Evolutionary conservation across 345 rosid genomes (phyloP), one percentile per base, ranked within the genome.

Genomic region (Salix koriyanagi): DNA sequence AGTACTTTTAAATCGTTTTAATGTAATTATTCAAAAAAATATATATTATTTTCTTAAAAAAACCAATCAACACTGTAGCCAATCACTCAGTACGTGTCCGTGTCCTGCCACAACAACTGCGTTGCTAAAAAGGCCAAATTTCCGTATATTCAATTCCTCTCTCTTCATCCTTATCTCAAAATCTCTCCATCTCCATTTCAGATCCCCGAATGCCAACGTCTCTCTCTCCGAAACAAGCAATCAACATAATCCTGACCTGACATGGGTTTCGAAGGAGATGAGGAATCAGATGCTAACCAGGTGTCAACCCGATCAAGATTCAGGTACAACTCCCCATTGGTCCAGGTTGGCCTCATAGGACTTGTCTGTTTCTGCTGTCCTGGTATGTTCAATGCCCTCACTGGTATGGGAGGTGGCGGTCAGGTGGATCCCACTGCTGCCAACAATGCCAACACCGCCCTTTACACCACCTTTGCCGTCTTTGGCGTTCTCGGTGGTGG

Each of bases 391-490:
- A 95, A 95, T 73, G 99, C 99, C 36, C 90, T 95, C 73, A 88
- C 96, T 36, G 99, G 99, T 7, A 90, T 95, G 99, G 99, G 99
- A 19, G 99, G 94, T 2, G 97, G 96, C 0, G 99, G 97, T 19
- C 99, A 95, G 80, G 86, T 93, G 4, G 88, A 95, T 70, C 81
- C 83, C 58, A 90, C 92, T 28, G 99, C 99, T 19, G 84, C 90
- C 61, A 87, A 95, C 88, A 95, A 93, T 83, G 94, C 99, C 68
- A 85, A 84, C 84, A 91, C 93, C 23, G 96, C 96, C 71, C 90
- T 91, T 52, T 91, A 89, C 86, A 81, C 86, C 18, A 75, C 93
- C 69, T 91, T 91, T 64, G 78, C 96, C 72, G 2, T 91, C 78
- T 88, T 86, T 50, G 90, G 91, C 62, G 30, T 91, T 75, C 83